Evolutionary conservation across 352 stramenopile species (phyloP), one percentile per base, ranked within the genome.

Genomic region (Phytophthora quininea): DNA sequence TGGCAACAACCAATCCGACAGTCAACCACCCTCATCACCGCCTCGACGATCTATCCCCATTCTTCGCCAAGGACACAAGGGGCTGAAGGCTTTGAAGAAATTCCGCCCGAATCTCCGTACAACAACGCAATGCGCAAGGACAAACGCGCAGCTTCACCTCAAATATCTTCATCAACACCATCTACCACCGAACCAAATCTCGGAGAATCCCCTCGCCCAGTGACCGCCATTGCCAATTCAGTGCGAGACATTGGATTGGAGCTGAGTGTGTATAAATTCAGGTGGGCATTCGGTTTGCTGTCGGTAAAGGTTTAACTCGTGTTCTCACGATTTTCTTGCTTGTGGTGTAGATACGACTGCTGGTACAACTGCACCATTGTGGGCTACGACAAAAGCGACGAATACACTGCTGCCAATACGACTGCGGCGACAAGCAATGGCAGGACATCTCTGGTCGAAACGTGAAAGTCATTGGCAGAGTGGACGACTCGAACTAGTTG

Each of bases 391-490:
- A 62, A 65, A 94, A 94, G 54, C 76, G 84, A 15, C 71, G 73
- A 37, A 76, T 92, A 58, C 86, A 94, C 67, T 92, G 84, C 58
- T 92, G 84, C 48, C 82, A 91, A 58, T 94, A 92, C 51, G 84
- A 94, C 40, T 90, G 88, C 49, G 84, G 84, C 3, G 86, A 95
- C 72, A 93, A 93, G 69, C 86, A 94, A 54, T 94, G 86, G 82
- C 82, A 89, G 46, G 75, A 90, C 35, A 67, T 92, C 35, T 65
- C 56, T 6, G 68, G 84, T 9, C 71, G 73, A 54, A 88, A 88
- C 47, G 37, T 82, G 2, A 72, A 88, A n/a, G 49, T 89, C 10
- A 67, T 88, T 0, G 77, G 78, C 1, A 69, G 71, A 48, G 55
- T 54, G 19, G 52, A 64, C 14, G 58, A 67, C 59, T 53, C 64